phyloP scores from a whole-genome alignment of 192 early-diverging fungal genomes.

The Gamsiella multidivaricata region DNA sequence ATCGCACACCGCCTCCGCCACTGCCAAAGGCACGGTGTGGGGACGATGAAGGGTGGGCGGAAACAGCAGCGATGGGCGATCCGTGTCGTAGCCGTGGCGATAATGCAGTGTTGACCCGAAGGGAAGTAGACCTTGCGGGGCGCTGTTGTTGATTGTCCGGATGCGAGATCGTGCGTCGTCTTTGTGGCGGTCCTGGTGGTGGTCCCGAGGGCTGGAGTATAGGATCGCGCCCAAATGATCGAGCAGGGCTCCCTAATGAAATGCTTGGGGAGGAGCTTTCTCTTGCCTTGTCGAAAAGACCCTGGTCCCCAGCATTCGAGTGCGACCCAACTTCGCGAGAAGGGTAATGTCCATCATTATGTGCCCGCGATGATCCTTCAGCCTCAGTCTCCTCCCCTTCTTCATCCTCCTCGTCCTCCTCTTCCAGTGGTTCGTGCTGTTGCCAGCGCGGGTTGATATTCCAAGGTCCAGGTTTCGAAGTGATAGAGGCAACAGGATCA shows the following conservation, averaged over 20 bases:
- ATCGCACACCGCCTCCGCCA: not conserved
- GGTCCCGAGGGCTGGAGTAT: conserved; percentile 8
- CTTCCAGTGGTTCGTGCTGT: conserved; percentile 5
- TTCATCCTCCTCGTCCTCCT: conserved; percentile 21
- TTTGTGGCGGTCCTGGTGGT: conserved; percentile 4
- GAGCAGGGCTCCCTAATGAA: not conserved
- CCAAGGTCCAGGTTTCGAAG: conserved; percentile 6
- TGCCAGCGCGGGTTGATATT: conserved; percentile 34
- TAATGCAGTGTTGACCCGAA: conserved; percentile 26
- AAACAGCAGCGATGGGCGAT: conserved; percentile 7
- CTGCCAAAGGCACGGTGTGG: not conserved
- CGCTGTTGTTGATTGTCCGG: not conserved
- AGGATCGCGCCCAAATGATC: not conserved
- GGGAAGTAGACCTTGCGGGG: conserved; percentile 4
- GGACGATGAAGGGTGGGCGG: conserved; percentile 4
- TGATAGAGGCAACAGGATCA: conserved; percentile 1
- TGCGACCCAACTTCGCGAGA: conserved; percentile 39
- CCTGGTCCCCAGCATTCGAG: not conserved
- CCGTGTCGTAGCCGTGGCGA: conserved; percentile 37
- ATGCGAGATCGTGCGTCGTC: conserved; percentile 42
- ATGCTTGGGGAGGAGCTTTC: not conserved
- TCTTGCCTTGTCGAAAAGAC: not conserved
- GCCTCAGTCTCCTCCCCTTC: not conserved
- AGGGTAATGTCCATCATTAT: conserved; percentile 17
- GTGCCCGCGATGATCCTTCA: not conserved